A percentile compares a stretch with the other conserved stretches of the same genome.
Evolutionary conservation across 2,329 filamentous ascomycete genomes (phyloP).

Genomic region (Sordariomycetes sp.): DNA sequence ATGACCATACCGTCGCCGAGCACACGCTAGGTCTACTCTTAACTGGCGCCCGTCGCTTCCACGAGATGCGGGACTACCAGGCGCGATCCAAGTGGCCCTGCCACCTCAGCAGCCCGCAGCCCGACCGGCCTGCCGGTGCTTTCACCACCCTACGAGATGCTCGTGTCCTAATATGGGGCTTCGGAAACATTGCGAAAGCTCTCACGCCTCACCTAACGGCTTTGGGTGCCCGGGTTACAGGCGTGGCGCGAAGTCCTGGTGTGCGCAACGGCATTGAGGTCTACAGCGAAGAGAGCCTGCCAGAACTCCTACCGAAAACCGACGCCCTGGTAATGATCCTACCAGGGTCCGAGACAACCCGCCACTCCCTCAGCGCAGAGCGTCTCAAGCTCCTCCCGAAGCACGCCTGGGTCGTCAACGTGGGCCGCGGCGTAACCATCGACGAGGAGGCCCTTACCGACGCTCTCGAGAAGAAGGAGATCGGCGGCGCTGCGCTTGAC

Average conservation of each 20-base stretch:
- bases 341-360: conserved; percentile 45
- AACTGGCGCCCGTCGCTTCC: conserved; percentile 43
- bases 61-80: conserved; percentile 54
- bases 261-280: conserved; percentile 50
- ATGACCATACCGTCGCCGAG: conserved; percentile 56
- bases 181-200: conserved; percentile 55
- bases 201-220: conserved; percentile 42
- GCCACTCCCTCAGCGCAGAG: conserved; percentile 42
- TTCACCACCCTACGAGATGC: conserved; percentile 52
- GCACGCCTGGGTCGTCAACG: conserved; percentile 60
- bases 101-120: conserved; percentile 51
- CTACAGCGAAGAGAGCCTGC: conserved; percentile 40
- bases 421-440: conserved; percentile 70
- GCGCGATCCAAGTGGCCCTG: conserved; percentile 43
- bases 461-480: conserved; percentile 58
- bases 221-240: conserved; percentile 47
- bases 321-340: conserved; percentile 61
- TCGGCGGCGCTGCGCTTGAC: conserved; percentile 69
- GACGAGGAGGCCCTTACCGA: conserved; percentile 64
- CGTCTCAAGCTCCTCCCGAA: conserved; percentile 40
- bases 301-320: conserved; percentile 41
- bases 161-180: conserved; percentile 51
- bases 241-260: conserved; percentile 44
- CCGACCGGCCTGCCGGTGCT: conserved; percentile 40
- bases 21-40: conserved; percentile 50